Evolutionary conservation across 768 basidiomycete species (phyloP), one percentile per base, ranked within the genome.

Genomic region (Suillus weaverae): DNA sequence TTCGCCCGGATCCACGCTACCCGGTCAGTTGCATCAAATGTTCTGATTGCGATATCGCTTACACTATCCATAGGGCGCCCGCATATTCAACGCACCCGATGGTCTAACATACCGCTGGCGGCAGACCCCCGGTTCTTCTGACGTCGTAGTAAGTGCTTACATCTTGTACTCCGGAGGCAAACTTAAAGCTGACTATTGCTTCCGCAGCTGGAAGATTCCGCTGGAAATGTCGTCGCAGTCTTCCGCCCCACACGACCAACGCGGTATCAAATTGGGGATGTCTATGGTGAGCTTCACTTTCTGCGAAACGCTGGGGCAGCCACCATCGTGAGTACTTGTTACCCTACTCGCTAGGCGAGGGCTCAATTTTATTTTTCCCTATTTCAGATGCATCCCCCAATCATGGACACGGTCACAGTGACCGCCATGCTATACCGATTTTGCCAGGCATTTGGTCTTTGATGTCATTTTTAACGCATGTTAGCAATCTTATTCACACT

Each of bases 391-490:
- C 92, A 92, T 73, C 92, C 91, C 60, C 92, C 92, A 69, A 88
- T 94, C 77, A 94, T 94, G 92, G 91, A 94, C 81, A 87, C 86
- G 53, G 91, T 94, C 66, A 89, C 89, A 33, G 87, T 94, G 69
- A 92, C 92, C 35, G 86, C 87, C 62, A 93, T 94, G 91, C 82
- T 94, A 41, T 93, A 91, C 78, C 88, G 93, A 56, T 91, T 92
- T 76, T 90, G 89, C 70, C 81, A 77, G 64, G 77, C 80, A 38
- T 84, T 81, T 68, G 81, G 81, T 66, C 77, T 83, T 56, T 83
- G 76, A 81, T 67, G 35, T 68, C 62, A 46, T 54, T n/a, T 61
- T 39, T 43, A 61, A 53, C 55, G 60, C 62, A 62, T 65, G 63
- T 66, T 62, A 35, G 63, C 64, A 60, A 69, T 62, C 56, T 64